Evolutionary conservation across 2,329 filamentous ascomycete species (phyloP), one percentile per base, ranked within the genome.

Genomic region (Furcasterigmium sp.): DNA sequence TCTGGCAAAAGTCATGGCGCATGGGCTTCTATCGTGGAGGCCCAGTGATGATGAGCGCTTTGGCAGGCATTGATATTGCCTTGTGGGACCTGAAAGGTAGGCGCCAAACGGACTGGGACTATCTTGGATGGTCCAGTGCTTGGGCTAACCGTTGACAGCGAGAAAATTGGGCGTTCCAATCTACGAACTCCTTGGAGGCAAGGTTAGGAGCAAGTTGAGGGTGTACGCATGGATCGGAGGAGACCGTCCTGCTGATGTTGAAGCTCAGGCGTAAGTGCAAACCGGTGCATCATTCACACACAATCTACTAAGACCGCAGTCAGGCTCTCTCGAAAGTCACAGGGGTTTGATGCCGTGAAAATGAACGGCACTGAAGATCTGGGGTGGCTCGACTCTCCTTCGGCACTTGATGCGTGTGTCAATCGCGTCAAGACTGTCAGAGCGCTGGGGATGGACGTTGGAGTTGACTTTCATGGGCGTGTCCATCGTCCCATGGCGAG

Each of bases 181-280:
- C 38, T 82, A 88, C 54, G 76, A 88, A 51, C 69, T 91, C 0
- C 72, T 91, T 0, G 87, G 87, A 4, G 87, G 86, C 4, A 87
- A 87, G 46, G 75, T 91, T 2, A 73, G 86, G 36, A 70, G 82
- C 49, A 84, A 82, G 53, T 64, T 87, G 11, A 80, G 80, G 48
- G 85, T 90, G 0, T 90, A 89, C 55, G 81, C 81, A 13, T 89
- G 86, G 85, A 89, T 90, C 45, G 85, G 85, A 4, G 85, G 85
- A 3, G 85, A 89, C 51, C 67, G 84, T 4, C 86, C 86, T 0
- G 61, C 65, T 8, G 85, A 88, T 51, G 75, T 90, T 3, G 78
- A 81, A 53, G 56, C 55, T 3, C 78, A 82, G 53, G 84, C 80
- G 70, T 82, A 60, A 52, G 72, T n/a, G n/a, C n/a, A n/a, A n/a